These are phyloP conservation scores for Inonotus hispidus DNA, from an alignment of 1,284 basidiomycete genomes.

Conservation along the genomic window DNA sequence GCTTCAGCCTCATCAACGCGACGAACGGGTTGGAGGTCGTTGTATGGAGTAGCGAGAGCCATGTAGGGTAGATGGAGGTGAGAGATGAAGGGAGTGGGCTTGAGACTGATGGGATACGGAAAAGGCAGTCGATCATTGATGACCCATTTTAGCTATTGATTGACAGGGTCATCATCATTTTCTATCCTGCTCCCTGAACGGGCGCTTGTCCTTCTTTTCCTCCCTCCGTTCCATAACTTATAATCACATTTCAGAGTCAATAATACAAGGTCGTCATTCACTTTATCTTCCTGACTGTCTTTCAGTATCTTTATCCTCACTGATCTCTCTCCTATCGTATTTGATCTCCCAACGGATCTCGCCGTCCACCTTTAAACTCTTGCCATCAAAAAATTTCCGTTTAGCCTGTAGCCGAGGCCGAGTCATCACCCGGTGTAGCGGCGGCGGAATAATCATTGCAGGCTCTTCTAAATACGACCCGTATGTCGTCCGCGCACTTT, in stretches of 20 bases:
- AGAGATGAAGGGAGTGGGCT: neutral
- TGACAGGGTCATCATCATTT: constrained; percentile 13
- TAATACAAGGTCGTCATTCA: neutral
- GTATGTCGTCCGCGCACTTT: neutral
- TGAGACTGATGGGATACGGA: constrained; percentile 1
- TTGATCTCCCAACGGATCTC: neutral
- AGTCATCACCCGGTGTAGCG: neutral
- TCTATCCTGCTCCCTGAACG: neutral
- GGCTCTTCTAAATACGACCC: neutral
- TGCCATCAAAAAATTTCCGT: neutral
- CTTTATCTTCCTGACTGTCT: neutral
- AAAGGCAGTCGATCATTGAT: constrained; percentile 13
- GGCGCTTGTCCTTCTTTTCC: neutral
- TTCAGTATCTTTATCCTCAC: no score
- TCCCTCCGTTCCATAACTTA: neutral
- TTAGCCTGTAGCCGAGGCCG: neutral
- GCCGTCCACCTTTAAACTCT: neutral
- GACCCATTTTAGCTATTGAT: neutral
- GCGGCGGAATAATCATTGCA: neutral
- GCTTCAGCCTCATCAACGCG: constrained; percentile 42
- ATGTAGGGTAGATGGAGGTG: constrained; percentile 3
- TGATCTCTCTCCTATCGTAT: neutral
- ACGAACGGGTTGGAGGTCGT: constrained; percentile 19
- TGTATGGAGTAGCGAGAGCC: constrained; percentile 19
- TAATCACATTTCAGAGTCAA: neutral